Percentiles rank a stretch among this genome's conserved stretches.
These are phyloP conservation scores for Chaetoscypha palmicola DNA, from an alignment of 2,329 filamentous ascomycete genomes.

Conservation along the genomic window DNA sequence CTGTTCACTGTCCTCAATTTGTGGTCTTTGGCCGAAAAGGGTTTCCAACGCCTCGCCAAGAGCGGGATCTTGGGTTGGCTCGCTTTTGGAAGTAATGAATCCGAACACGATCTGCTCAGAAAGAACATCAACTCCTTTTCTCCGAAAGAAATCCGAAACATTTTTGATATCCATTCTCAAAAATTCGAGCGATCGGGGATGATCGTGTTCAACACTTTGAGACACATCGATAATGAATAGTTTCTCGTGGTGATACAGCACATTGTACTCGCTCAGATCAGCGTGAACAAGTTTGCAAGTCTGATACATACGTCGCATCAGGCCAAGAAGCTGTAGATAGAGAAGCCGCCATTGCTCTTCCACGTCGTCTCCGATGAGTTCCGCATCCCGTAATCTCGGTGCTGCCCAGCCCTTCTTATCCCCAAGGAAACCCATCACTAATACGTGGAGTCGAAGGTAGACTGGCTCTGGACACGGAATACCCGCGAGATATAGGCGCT, in stretches of 20 bases:
- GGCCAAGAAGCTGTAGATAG: constrained; percentile 75
- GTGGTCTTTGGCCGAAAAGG: constrained; percentile 52
- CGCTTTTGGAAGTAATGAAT: constrained; percentile 65
- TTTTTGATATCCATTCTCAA: constrained; percentile 99
- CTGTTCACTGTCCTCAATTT: constrained; percentile 49
- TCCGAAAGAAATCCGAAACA: constrained; percentile 82
- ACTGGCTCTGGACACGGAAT: constrained; percentile 90
- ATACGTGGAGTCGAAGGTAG: constrained; percentile 83
- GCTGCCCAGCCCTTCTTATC: constrained; percentile 82
- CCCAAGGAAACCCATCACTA: constrained; percentile 91
- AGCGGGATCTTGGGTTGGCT: constrained; percentile 51
- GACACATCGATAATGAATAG: constrained; percentile 97
- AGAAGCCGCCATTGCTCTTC: constrained; percentile 68
- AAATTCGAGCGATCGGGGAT: constrained; percentile 87
- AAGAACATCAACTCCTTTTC: constrained; percentile 75
- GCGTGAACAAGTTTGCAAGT: constrained; percentile 88
- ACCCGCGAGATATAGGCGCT: constrained; percentile 72
- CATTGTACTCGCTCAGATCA: constrained; percentile 96
- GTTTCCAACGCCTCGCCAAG: constrained; percentile 58
- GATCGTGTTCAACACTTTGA: constrained; percentile 94
- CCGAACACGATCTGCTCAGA: constrained; percentile 74
- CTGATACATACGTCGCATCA: constrained; percentile 93
- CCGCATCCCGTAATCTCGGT: constrained; percentile 81
- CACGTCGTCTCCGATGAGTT: constrained; percentile 59
- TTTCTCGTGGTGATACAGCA: constrained; percentile 75